Evolutionary conservation across 805 yeast genomes (phyloP).

Genomic region (Cyberlindnera xylosilytica): DNA sequence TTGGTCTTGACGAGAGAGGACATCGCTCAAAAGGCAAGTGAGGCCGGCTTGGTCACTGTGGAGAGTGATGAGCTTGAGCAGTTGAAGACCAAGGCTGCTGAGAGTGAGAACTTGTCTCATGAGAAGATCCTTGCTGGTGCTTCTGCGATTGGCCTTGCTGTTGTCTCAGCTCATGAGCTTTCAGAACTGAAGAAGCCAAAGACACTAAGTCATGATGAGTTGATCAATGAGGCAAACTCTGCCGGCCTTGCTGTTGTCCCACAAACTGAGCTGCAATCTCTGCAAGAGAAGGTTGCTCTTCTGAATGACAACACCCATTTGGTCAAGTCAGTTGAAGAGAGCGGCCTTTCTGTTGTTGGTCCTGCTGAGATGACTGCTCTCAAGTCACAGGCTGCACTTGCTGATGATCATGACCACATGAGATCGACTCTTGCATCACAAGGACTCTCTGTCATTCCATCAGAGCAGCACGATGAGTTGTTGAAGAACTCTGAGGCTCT

Average conservation of each 20-base stretch:
- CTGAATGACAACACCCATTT: background rate
- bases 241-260: constrained; percentile 2
- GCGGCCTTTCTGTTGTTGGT: background rate
- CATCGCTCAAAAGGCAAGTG: constrained; percentile 17
- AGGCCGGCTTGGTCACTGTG: constrained; percentile 31
- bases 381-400: background rate
- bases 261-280: constrained; percentile 1
- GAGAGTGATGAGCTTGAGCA: constrained; percentile 3
- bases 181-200: constrained; percentile 1
- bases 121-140: constrained; percentile 5
- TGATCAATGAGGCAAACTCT: constrained; percentile 1
- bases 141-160: constrained; percentile 9
- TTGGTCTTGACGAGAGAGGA: constrained; percentile 9
- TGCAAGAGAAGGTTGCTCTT: constrained; percentile 4
- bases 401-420: background rate
- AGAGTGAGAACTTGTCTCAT: background rate
- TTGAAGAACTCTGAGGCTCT: background rate
- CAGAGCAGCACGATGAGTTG: background rate
- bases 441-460: background rate
- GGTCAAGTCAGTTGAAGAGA: background rate
- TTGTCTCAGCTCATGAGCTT: background rate
- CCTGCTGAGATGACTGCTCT: background rate
- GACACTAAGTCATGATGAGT: background rate
- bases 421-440: background rate
- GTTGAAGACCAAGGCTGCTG: constrained; percentile 5